phyloP scores from a whole-genome alignment of 768 basidiomycete species.

The Rhizopogon sp. region DNA sequence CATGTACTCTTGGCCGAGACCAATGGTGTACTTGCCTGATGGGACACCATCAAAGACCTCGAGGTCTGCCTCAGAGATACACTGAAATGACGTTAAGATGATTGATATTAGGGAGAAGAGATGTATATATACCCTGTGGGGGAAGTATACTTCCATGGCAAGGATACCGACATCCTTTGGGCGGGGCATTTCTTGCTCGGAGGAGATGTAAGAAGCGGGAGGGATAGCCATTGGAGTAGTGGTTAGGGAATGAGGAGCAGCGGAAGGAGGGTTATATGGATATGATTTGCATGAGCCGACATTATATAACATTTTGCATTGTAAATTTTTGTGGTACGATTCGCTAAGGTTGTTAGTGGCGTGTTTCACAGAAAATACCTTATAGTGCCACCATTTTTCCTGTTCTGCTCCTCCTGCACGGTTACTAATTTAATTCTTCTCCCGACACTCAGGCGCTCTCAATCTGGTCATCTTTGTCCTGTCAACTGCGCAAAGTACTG shows the following conservation, averaged over 20 bases:
- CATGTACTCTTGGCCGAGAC: slow-evolving; percentile 97
- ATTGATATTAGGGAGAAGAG: not conserved
- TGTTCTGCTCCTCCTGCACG: too few species aligned
- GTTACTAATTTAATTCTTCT: too few species aligned
- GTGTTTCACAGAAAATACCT: slow-evolving; percentile 19
- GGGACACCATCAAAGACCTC: slow-evolving; percentile 93
- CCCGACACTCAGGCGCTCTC: too few species aligned
- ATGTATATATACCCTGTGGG: slow-evolving; percentile 62
- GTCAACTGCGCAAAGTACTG: too few species aligned
- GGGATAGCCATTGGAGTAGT: slow-evolving; percentile 20
- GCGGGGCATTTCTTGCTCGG: slow-evolving; percentile 34
- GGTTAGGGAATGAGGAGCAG: not conserved
- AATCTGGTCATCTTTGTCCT: too few species aligned
- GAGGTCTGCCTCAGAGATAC: slow-evolving; percentile 92
- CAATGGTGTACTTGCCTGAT: slow-evolving; percentile 98
- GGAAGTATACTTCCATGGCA: slow-evolving; percentile 93
- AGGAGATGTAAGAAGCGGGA: slow-evolving; percentile 4
- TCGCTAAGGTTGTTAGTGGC: slow-evolving; percentile 11
- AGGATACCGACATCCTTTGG: slow-evolving; percentile 95
- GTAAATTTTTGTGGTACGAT: slow-evolving; percentile 25
- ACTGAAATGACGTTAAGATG: slow-evolving; percentile 38
- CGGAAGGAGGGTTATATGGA: slow-evolving; percentile 19
- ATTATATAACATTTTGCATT: slow-evolving; percentile 20
- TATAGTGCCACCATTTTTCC: too few species aligned
- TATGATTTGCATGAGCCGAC: not conserved